phyloP scores from a whole-genome alignment of 768 basidiomycete species.

The Rhodotorula toruloides region DNA sequence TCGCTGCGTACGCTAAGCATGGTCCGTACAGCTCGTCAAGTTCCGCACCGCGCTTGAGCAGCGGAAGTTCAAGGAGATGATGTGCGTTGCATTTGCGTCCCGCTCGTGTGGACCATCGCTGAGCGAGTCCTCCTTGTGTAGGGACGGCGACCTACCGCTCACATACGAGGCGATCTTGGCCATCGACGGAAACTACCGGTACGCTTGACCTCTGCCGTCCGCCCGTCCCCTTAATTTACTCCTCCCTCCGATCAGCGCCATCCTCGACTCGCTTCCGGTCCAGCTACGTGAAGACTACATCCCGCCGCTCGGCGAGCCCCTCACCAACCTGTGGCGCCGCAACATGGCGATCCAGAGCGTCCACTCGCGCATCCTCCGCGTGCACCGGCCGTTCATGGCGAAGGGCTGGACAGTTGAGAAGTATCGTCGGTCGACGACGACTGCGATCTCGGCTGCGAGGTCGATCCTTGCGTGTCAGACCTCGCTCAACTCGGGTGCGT shows the following conservation, averaged over 20 bases:
- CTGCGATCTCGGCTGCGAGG: conserved; percentile 10
- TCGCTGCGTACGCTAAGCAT: neutral
- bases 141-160: neutral
- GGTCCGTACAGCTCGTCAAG: neutral
- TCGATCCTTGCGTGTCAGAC: neutral
- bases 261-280: conserved; percentile 8
- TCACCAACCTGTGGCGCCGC: conserved; percentile 8
- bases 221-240: neutral
- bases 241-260: neutral
- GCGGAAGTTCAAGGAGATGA: conserved; percentile 9
- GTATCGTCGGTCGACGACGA: conserved; percentile 5
- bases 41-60: conserved; percentile 11
- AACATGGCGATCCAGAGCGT: conserved; percentile 11
- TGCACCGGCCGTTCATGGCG: conserved; percentile 23
- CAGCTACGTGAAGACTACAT: neutral
- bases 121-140: too few relatives aligned
- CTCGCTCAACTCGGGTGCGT: conserved; percentile 6
- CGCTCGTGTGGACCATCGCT: too few relatives aligned
- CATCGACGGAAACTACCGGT: conserved; percentile 11
- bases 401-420: neutral
- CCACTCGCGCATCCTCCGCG: conserved; percentile 10
- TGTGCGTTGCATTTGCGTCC: too few relatives aligned
- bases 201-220: neutral
- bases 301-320: conserved; percentile 17
- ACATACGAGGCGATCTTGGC: conserved; percentile 8